These are phyloP conservation scores for Xylaria longipes DNA, from an alignment of 495 filamentous ascomycete species.

Conservation along the genomic window DNA sequence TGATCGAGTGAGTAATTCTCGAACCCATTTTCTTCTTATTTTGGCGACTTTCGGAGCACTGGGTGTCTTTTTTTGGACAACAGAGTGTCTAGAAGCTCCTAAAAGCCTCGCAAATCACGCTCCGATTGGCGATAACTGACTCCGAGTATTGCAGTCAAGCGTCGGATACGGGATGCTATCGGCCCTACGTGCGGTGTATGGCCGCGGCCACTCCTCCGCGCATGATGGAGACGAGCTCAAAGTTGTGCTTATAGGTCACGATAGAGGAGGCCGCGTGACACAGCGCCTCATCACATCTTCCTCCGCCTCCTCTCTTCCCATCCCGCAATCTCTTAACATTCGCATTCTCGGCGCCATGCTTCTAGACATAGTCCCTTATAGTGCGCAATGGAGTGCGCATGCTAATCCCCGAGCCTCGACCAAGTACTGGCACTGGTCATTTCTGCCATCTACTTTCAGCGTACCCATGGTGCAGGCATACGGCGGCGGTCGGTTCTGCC, in stretches of 20 bases:
- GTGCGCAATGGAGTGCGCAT: slow-evolving; percentile 47
- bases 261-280: slow-evolving; percentile 55
- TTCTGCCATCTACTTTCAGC: slow-evolving; percentile 56
- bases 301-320: neutral
- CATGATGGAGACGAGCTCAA: slow-evolving; percentile 16
- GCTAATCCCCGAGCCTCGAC: slow-evolving; percentile 34
- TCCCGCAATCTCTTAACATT: slow-evolving; percentile 12
- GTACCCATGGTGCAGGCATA: slow-evolving; percentile 51
- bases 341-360: slow-evolving; percentile 44
- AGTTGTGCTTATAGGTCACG: slow-evolving; percentile 51
- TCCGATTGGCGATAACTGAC: no score
- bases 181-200: neutral
- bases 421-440: slow-evolving; percentile 57
- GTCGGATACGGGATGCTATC: slow-evolving; percentile 8
- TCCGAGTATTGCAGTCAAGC: neutral
- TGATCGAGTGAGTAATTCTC: slow-evolving; percentile 4
- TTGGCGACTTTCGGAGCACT: no score
- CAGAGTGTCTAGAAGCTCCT: no score
- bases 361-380: slow-evolving; percentile 58
- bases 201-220: neutral
- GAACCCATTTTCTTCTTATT: neutral
- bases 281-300: slow-evolving; percentile 51
- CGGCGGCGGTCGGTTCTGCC: slow-evolving; percentile 48
- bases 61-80: no score
- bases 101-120: no score